These are phyloP conservation scores for Ceratocystiopsis minuta DNA, from an alignment of 2,329 filamentous ascomycete species.

Conservation along the genomic window DNA sequence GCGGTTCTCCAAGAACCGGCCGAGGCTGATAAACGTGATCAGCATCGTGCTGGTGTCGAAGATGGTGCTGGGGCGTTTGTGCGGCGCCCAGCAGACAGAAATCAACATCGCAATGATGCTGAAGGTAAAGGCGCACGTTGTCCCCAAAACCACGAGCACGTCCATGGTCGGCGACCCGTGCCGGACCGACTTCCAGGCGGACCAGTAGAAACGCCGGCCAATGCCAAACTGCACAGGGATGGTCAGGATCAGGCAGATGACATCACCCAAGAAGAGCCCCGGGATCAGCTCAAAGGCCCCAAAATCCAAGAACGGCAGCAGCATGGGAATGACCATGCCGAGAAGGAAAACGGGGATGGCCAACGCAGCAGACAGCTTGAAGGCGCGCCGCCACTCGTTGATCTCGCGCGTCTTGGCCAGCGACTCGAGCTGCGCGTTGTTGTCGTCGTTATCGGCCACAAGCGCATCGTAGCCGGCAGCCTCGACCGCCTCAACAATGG, in stretches of 20 bases:
- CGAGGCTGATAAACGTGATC: constrained; percentile 84
- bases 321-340: constrained; percentile 90
- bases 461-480: constrained; percentile 73
- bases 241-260: constrained; percentile 68
- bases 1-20: constrained; percentile 79
- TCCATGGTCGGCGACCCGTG: constrained; percentile 95
- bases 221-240: constrained; percentile 94
- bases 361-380: constrained; percentile 60
- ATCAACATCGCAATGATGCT: constrained; percentile 76
- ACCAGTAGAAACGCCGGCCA: constrained; percentile 81
- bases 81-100: constrained; percentile 55
- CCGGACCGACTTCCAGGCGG: constrained; percentile 82
- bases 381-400: constrained; percentile 74
- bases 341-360: constrained; percentile 81
- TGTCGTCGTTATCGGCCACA: constrained; percentile 81
- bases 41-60: constrained; percentile 99
- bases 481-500: constrained; percentile 69
- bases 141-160: constrained; percentile 83
- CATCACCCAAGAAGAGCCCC: constrained; percentile 74
- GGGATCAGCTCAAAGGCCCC: constrained; percentile 47
- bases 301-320: constrained; percentile 56
- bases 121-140: constrained; percentile 91
- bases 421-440: constrained; percentile 89
- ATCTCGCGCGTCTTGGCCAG: constrained; percentile 94
- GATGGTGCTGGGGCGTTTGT: constrained; percentile 67